Percentiles rank a stretch among this genome's conserved stretches.
These are phyloP conservation scores for Metroxylon sagu DNA, from an alignment of 176 grass and related monocot species.

Conservation along the genomic window DNA sequence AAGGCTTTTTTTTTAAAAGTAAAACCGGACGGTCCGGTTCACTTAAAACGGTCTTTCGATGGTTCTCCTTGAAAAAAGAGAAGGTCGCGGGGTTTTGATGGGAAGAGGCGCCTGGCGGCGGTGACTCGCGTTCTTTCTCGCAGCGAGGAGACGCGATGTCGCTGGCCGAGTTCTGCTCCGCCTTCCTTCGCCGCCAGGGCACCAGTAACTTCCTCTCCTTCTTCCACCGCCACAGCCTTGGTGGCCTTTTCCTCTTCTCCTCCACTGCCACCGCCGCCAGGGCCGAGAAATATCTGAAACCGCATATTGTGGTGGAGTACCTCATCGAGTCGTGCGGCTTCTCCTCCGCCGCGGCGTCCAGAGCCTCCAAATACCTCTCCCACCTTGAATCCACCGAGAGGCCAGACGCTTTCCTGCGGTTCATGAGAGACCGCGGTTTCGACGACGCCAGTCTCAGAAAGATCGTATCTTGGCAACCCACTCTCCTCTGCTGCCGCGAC, in stretches of 20 bases:
- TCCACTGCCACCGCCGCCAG: neutral
- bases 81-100: too few relatives aligned
- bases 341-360: slow-evolving; percentile 16
- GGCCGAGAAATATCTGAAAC: neutral
- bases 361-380: slow-evolving; percentile 24
- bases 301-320: slow-evolving; percentile 19
- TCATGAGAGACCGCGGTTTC: neutral
- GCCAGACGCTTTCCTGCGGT: neutral
- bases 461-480: neutral
- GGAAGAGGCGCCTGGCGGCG: too few relatives aligned
- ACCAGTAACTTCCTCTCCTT: neutral
- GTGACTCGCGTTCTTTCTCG: too few relatives aligned
- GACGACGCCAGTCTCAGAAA: neutral
- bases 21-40: too few relatives aligned
- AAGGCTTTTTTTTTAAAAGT: too few relatives aligned
- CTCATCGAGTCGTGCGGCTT: slow-evolving; percentile 34
- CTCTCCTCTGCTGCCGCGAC: neutral
- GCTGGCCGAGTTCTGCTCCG: neutral
- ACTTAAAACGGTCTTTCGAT: too few relatives aligned
- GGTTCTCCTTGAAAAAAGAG: too few relatives aligned
- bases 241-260: neutral
- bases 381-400: slow-evolving; percentile 37
- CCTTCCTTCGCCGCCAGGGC: neutral
- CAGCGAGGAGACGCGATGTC: too few relatives aligned
- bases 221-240: neutral